These are phyloP conservation scores for Mycena latifolia DNA, from an alignment of 768 basidiomycete genomes.

Conservation along the genomic window DNA sequence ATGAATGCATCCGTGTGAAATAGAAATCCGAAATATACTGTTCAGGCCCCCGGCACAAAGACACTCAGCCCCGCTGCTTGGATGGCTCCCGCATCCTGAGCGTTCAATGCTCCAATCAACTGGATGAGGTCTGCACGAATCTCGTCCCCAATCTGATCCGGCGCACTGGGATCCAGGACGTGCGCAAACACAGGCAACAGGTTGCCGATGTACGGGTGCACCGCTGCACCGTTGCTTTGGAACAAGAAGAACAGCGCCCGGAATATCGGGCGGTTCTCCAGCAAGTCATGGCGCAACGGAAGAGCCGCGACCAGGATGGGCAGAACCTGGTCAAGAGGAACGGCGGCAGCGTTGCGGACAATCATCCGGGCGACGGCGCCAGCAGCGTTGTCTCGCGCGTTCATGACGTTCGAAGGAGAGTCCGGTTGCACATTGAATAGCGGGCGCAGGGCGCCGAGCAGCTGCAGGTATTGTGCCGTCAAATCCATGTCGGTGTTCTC, in stretches of 20 bases:
- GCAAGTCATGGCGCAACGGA: constrained; percentile 88
- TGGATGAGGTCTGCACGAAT: constrained; percentile 81
- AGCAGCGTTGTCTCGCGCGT: constrained; percentile 96
- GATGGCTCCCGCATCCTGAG: constrained; percentile 82
- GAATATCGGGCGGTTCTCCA: constrained; percentile 94
- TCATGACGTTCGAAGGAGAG: constrained; percentile 74
- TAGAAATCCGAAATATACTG: constrained; percentile 13
- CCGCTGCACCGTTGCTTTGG: constrained; percentile 75
- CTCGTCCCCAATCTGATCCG: constrained; percentile 87
- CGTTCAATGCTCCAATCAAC: constrained; percentile 78
- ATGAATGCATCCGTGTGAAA: constrained; percentile 20
- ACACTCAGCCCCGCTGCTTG: constrained; percentile 80
- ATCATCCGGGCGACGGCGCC: constrained; percentile 94
- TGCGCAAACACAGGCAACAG: constrained; percentile 84
- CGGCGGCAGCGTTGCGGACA: constrained; percentile 76
- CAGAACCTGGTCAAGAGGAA: constrained; percentile 93
- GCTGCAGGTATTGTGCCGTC: constrained; percentile 79
- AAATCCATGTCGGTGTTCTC: constrained; percentile 89
- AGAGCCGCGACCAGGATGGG: constrained; percentile 86
- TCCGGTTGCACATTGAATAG: constrained; percentile 79
- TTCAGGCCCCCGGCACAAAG: constrained; percentile 62
- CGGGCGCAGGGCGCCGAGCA: constrained; percentile 85
- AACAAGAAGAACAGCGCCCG: constrained; percentile 91
- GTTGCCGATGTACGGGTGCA: constrained; percentile 83
- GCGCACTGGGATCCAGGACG: constrained; percentile 81